Evolutionary conservation across 106 monocot species (phyloP).

Genomic region (Xerophyta viscosa): DNA sequence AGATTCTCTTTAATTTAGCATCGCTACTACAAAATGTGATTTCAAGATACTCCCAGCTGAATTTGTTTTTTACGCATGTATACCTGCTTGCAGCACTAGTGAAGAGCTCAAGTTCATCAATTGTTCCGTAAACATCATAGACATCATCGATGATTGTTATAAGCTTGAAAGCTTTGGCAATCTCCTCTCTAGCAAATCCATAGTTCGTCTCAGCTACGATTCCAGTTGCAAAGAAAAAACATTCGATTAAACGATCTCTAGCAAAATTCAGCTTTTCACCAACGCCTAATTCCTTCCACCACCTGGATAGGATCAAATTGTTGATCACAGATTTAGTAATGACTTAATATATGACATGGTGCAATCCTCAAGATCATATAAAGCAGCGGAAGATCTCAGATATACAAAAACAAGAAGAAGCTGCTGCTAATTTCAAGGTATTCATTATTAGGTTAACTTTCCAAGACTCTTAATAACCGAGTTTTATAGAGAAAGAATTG

Average conservation of each 20-base stretch:
- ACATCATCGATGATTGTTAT: slow-evolving; percentile 30
- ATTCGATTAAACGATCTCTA: slow-evolving; percentile 37
- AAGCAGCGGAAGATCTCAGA: too few species aligned
- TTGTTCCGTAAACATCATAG: slow-evolving; percentile 36
- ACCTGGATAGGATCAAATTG: slow-evolving; percentile 8
- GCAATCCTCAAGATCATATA: too few species aligned
- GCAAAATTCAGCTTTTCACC: slow-evolving; percentile 28
- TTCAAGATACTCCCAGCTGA: neutral
- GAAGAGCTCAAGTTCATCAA: slow-evolving; percentile 41
- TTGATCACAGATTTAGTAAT: neutral
- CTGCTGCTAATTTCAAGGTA: too few species aligned
- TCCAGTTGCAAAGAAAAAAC: slow-evolving; percentile 20
- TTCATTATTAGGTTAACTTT: too few species aligned
- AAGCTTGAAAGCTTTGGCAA: slow-evolving; percentile 21
- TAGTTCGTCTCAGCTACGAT: slow-evolving; percentile 15
- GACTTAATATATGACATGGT: too few species aligned
- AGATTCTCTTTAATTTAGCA: neutral
- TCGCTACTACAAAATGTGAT: neutral
- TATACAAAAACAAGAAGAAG: too few species aligned
- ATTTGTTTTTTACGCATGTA: neutral
- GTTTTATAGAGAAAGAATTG: too few species aligned
- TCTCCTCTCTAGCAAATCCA: slow-evolving; percentile 13
- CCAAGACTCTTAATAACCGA: too few species aligned
- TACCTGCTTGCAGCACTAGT: slow-evolving; percentile 30
- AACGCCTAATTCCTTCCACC: slow-evolving; percentile 25